Evolutionary conservation across 2,329 filamentous ascomycete species (phyloP).

Genomic region (Teratosphaeria nubilosa): DNA sequence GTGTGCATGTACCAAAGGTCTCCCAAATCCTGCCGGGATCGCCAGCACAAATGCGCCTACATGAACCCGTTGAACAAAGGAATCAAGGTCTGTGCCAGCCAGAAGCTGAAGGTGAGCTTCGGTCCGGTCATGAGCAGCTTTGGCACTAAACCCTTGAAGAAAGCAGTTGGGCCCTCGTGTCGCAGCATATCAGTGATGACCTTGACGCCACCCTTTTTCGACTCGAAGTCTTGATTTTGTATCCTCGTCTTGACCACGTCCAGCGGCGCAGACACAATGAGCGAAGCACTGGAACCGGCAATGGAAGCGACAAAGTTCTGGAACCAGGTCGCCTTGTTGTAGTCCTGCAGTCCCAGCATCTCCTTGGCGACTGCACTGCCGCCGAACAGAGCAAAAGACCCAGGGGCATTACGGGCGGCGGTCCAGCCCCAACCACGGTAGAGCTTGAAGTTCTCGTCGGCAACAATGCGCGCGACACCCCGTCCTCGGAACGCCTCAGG

Average conservation of each 20-base stretch:
- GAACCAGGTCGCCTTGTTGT: constrained; percentile 87
- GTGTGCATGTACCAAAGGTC: background rate
- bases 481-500: constrained; percentile 94
- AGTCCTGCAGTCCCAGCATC: constrained; percentile 78
- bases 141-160: constrained; percentile 96
- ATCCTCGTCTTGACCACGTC: constrained; percentile 98
- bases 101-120: constrained; percentile 99
- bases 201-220: constrained; percentile 85
- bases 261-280: constrained; percentile 88
- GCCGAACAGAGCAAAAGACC: constrained; percentile 96
- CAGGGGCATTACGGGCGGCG: constrained; percentile 89
- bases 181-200: constrained; percentile 89
- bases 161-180: constrained; percentile 73
- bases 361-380: constrained; percentile 96
- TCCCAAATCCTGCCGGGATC: background rate
- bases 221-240: constrained; percentile 97
- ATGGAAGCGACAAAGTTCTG: constrained; percentile 98
- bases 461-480: constrained; percentile 78
- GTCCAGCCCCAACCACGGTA: constrained; percentile 98
- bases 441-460: constrained; percentile 87
- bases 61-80: constrained; percentile 71
- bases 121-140: constrained; percentile 99
- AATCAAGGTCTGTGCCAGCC: constrained; percentile 96
- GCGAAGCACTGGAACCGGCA: constrained; percentile 85
- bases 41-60: constrained; percentile 27